Conservation (phyloP, 805 yeast species). For the Zygosaccharomyces kombuchaensis region DNA sequence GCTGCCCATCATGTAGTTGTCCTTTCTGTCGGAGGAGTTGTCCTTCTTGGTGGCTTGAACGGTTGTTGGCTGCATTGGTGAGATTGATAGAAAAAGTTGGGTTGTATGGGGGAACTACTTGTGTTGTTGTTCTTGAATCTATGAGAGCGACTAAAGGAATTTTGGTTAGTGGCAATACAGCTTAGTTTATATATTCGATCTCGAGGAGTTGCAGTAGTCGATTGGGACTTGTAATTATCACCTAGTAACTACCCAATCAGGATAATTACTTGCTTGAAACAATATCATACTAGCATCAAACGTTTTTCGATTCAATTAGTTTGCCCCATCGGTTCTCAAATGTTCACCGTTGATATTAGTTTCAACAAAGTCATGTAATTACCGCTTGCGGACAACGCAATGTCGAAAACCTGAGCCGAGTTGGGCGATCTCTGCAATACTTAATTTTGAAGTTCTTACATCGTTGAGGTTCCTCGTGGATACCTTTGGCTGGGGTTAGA, state of each 20-base stretch:
- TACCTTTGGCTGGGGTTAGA: too few relatives aligned
- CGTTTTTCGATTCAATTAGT: not conserved
- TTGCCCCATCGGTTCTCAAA: not conserved
- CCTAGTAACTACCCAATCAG: not conserved
- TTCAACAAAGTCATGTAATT: constrained; percentile 5
- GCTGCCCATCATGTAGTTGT: constrained; percentile 24
- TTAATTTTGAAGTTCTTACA: not conserved
- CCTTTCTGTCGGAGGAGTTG: constrained; percentile 25
- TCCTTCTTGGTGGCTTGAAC: constrained; percentile 26
- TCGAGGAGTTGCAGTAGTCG: not conserved
- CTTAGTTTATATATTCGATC: not conserved
- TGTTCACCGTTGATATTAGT: not conserved
- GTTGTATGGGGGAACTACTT: not conserved
- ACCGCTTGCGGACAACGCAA: constrained; percentile 4
- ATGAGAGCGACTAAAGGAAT: not conserved
- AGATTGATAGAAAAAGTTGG: not conserved
- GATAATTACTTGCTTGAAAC: constrained; percentile 1
- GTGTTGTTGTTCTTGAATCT: not conserved
- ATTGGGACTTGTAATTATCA: not conserved
- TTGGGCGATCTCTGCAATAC: not conserved
- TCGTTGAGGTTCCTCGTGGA: not conserved
- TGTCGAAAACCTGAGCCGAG: not conserved
- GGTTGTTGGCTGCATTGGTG: constrained; percentile 29
- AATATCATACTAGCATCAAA: not conserved
- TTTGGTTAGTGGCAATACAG: not conserved